Evolutionary conservation across 805 yeast genomes (phyloP), one percentile per base, ranked within the genome.

Genomic region (Kuraishia ogatae): DNA sequence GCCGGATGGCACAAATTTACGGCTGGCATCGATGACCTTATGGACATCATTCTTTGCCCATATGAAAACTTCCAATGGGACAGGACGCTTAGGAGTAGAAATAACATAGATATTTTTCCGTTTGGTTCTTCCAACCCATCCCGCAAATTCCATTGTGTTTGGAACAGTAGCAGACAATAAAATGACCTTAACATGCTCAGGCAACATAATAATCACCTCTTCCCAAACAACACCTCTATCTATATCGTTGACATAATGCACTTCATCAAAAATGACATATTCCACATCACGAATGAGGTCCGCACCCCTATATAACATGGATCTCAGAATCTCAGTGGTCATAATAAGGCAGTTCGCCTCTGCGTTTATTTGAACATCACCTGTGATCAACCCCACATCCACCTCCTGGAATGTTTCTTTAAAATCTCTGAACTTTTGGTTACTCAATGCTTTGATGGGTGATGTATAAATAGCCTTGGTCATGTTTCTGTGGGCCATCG

Each of bases 171-270:
- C 99, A 13, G 97, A 89, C 47, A 94, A 75, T 48, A 94, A 74
- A 59, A 94, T 90, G 62, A 89, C 87, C 65, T 93, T 93, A 56
- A 94, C 94, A 66, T 94, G 97, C 60, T 92, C 97, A 0, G 99
- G 99, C 39, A 94, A 75, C 96, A 94, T 90, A 62, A 94, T 94
- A 58, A 94, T 94, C 22, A 94, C 97, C 71, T 94, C 99, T 73
- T 94, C 99, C 99, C 99, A 94, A 2, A 94, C 99, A 15, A 94
- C 99, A 65, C 99, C 99, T 69, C 99, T 83, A 64, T 90, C 97
- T 56, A 89, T 85, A 72, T 94, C 99, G 68, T 94, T 94, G 59
- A 94, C 97, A 66, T 94, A 94, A 71, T 94, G 99, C 1, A 94
- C 99, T 67, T 94, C 99, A 72, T 94, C 99, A 67, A 94, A 94